A percentile compares a stretch with the other conserved stretches of the same genome.
phyloP scores from a whole-genome alignment of 768 basidiomycete species.

The Krasilnikovozyma curviuscula region DNA sequence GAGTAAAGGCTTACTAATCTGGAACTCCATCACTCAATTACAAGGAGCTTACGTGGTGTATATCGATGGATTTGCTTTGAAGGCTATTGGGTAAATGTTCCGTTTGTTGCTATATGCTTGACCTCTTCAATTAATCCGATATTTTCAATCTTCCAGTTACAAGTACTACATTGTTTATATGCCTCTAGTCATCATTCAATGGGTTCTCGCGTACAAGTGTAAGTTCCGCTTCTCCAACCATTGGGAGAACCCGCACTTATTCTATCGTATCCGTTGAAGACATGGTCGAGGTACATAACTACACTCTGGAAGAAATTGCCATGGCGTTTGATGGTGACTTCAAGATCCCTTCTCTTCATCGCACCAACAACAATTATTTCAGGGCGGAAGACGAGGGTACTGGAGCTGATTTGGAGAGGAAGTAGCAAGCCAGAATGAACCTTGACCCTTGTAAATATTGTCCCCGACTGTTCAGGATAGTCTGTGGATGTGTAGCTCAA shows the following conservation, averaged over 20 bases:
- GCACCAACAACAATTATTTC: too few species aligned
- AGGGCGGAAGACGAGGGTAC: too few species aligned
- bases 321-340: slow-evolving; percentile 18
- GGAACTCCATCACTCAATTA: slow-evolving; percentile 21
- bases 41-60: slow-evolving; percentile 4
- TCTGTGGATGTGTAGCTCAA: too few species aligned
- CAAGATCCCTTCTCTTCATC: slow-evolving; percentile 3
- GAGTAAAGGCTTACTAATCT: slow-evolving; percentile 26
- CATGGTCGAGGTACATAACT: slow-evolving; percentile 17
- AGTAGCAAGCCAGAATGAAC: too few species aligned
- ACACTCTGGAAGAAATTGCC: slow-evolving; percentile 16
- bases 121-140: neutral
- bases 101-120: neutral
- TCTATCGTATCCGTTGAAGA: neutral
- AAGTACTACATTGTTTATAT: slow-evolving; percentile 27
- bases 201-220: slow-evolving; percentile 23
- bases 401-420: too few species aligned
- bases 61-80: slow-evolving; percentile 7
- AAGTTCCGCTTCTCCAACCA: slow-evolving; percentile 3
- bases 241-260: neutral
- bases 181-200: slow-evolving; percentile 26
- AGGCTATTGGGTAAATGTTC: slow-evolving; percentile 3
- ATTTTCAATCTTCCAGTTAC: slow-evolving; percentile 14
- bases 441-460: too few species aligned
- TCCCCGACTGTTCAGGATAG: too few species aligned